Conservation (phyloP, 2,329 filamentous ascomycete species). For the Thelonectria olida region DNA sequence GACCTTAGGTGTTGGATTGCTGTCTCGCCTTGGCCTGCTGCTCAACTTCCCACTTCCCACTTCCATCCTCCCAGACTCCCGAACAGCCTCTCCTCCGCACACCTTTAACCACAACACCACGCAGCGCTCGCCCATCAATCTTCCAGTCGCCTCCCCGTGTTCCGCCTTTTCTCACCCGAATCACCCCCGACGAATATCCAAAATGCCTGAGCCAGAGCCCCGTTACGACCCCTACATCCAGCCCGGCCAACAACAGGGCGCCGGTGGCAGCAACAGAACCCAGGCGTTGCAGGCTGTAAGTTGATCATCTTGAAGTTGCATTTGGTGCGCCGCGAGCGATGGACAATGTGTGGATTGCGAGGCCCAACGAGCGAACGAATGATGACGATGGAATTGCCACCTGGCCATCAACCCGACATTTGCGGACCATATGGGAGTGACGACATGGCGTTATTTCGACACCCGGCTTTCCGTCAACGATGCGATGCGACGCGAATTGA, state of each 20-base stretch:
- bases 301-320: slow-evolving; percentile 26
- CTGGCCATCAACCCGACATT: slow-evolving; percentile 12
- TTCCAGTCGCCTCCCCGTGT: slow-evolving; percentile 16
- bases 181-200: slow-evolving; percentile 31
- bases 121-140: slow-evolving; percentile 22
- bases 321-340: slow-evolving; percentile 29
- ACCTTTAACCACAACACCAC: slow-evolving; percentile 30
- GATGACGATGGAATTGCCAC: slow-evolving; percentile 24
- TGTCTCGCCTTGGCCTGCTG: slow-evolving; percentile 43
- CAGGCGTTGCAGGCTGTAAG: slow-evolving; percentile 86
- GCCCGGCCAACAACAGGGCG: slow-evolving; percentile 53
- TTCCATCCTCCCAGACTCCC: slow-evolving; percentile 33
- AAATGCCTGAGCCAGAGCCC: slow-evolving; percentile 64
- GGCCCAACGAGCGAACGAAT: slow-evolving; percentile 9
- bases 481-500: slow-evolving; percentile 8
- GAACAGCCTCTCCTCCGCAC: slow-evolving; percentile 38
- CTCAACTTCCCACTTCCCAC: slow-evolving; percentile 40
- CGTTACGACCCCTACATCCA: slow-evolving; percentile 91
- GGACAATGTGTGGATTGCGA: slow-evolving; percentile 28
- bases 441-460: background rate
- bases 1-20: no score
- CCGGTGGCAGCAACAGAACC: slow-evolving; percentile 60
- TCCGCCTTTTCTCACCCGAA: slow-evolving; percentile 18
- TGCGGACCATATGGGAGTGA: slow-evolving; percentile 8
- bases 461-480: background rate